Base-by-base conservation (phyloP, 208 protist genomes). In the Borovskyia barvae region DNA sequence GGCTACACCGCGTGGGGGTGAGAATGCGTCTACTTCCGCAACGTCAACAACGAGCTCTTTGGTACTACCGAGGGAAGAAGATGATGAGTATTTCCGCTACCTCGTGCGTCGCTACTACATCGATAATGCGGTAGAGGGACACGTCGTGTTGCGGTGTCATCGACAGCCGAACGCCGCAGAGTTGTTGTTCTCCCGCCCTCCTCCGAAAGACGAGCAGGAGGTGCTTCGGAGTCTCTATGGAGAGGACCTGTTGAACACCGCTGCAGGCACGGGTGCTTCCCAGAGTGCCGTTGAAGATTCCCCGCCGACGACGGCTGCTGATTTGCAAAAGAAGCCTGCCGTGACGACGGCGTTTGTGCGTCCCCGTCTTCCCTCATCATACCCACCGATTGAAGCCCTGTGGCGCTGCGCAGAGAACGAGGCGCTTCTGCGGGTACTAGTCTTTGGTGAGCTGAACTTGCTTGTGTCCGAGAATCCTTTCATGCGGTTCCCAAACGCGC, bases 381-480 rank as follows among this genome's bases (percentile, higher is more conserved):
- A 92, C 66, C 87, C 87, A 19, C 82, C 87, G 5, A 78, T 92
- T 51, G 72, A 90, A 15, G 77, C 70, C 25, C 60, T 94, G 12
- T 92, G 82, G 85, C 75, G 73, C 35, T 86, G 80, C 55, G 82
- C 78, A 50, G 85, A 92, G 51, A 94, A 94, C 54, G 25, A 83
- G 26, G 72, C 84, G 6, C 63, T 94, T 22, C 74, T 92, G 20
- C 70, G 74, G n/a, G 57, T 94, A 51, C 72, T 94, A 29, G 67
- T 94, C 2, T 94, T 94, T 74, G 87, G 80, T 48, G 87, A 94
- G 56, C 72, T 94, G 25, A 94, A 94, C 71, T 58, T 90, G 12
- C 69, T 92, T 43, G 85, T 92, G 8, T 90, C 85, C 2, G 80
- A 87, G 47, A 87, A 92, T 47, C 87, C 87, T 0, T 94, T 94